Evolutionary conservation across 2,329 filamentous ascomycete genomes (phyloP), one percentile per base, ranked within the genome.

Genomic region (Fusarium goolgardi): DNA sequence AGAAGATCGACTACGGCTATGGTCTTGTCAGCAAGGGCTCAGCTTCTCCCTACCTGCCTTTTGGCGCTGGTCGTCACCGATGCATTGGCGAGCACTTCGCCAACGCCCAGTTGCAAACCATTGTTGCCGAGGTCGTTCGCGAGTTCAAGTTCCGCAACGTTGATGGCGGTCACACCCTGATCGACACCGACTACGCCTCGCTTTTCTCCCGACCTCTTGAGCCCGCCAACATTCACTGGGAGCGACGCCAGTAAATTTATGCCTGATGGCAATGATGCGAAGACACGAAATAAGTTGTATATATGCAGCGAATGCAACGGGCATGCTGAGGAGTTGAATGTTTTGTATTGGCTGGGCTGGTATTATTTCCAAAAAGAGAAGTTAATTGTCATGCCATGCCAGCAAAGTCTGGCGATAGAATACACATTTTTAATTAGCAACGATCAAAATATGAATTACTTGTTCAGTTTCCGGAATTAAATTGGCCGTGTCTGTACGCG

Each of bases 61-160:
- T 98, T 76, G 95, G 95, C 60, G 95, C 94, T 31, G 95, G 95
- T 41, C 86, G 95, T 71, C 95, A 98, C 81, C 86, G 95, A 70
- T 98, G 95, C 81, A 97, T 98, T 76, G 95, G 95, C 70, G 95
- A 98, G 84, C 93, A 97, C 76, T 98, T 97, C 78, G 95, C 95
- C 71, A 97, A 96, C 77, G 85, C 96, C 59, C 95, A 98, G 81
- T 84, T 98, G 66, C 91, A 94, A 77, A 94, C 93, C 44, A 96
- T 98, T 70, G 83, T 90, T 15, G 93, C 90, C 51, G 89, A 89
- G 60, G 82, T 94, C 69, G 91, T 97, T 40, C 86, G 93, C 50
- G 78, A 88, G 54, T 92, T 97, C 83, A 95, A 93, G 82, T 88
- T 97, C 78, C 84, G 85, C 75, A 96, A 93, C 73, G 78, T 89